phyloP scores from a whole-genome alignment of 2,329 filamentous ascomycete species.

The Alternaria arbusti region DNA sequence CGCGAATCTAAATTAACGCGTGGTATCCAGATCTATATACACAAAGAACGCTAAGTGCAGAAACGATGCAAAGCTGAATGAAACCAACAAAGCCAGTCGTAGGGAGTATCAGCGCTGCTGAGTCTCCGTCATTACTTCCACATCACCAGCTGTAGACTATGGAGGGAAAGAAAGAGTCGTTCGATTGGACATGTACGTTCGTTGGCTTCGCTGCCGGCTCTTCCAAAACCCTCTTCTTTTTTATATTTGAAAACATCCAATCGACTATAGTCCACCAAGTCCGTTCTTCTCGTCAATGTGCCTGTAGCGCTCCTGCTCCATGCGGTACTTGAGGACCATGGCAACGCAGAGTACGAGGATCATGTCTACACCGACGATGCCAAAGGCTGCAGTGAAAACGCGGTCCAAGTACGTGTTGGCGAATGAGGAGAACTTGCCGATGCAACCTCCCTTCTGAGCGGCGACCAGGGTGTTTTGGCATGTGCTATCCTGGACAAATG shows the following conservation, averaged over 20 bases:
- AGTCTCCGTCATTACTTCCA: background rate
- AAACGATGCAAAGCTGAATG: background rate
- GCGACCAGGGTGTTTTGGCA: slow-evolving; percentile 76
- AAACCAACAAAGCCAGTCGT: background rate
- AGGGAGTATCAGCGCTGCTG: slow-evolving; percentile 7
- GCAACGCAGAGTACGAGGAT: slow-evolving; percentile 73
- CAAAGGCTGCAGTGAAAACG: slow-evolving; percentile 81
- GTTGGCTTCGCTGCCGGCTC: slow-evolving; percentile 8
- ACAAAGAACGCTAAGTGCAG: slow-evolving; percentile 29
- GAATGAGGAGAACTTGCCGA: slow-evolving; percentile 70
- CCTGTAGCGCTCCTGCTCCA: slow-evolving; percentile 78
- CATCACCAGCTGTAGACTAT: slow-evolving; percentile 6
- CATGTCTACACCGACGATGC: slow-evolving; percentile 73
- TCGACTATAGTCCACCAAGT: slow-evolving; percentile 32
- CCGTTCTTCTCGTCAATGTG: slow-evolving; percentile 79
- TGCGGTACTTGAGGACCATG: slow-evolving; percentile 80
- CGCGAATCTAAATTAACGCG: background rate
- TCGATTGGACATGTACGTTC: slow-evolving; percentile 21
- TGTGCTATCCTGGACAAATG: slow-evolving; percentile 71
- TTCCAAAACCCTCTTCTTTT: slow-evolving; percentile 23
- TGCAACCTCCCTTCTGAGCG: slow-evolving; percentile 72
- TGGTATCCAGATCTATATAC: slow-evolving; percentile 9
- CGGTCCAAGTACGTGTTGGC: slow-evolving; percentile 74
- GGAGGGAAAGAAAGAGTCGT: slow-evolving; percentile 30
- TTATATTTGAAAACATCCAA: background rate